Evolutionary conservation across 2,329 filamentous ascomycete genomes (phyloP), one percentile per base, ranked within the genome.

Genomic region (Clonostachys solani): DNA sequence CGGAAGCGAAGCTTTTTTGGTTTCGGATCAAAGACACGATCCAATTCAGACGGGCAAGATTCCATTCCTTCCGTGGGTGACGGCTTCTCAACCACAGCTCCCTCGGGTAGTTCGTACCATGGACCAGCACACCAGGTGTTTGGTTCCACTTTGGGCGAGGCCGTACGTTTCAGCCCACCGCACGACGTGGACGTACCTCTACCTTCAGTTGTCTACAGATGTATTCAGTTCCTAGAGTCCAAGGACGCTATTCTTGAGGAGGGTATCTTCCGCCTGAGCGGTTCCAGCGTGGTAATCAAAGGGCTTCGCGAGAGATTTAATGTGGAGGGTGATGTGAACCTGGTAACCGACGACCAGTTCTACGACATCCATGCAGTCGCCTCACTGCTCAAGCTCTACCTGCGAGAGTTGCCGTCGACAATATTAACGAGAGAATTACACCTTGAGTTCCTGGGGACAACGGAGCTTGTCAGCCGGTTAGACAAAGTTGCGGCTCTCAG

Each of bases 361-460:
- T 90, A 96, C 62, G 94, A 99, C 64, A 92, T 99, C 23, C 92
- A 99, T 64, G 94, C 94, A 1, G 87, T 99, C 12, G 94, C 94
- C 8, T 96, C 92, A 34, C 75, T 99, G 43, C 78, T 99, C 59
- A 99, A 99, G 69, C 77, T 95, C 43, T 99, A 97, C 64, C 75
- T 99, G 42, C 86, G 94, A 47, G 94, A 99, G 66, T 74, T 99
- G 46, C 94, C 94, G 6, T 87, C 86, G 1, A 95, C 90, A 15
- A 92, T 99, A 35, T 74, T 99, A 51, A 97, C 94, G 3, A 80
- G 90, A 51, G 92, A 97, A 55, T 75, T 96, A 36, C 92, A 96
- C 62, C 72, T 92, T 45, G 87, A 96, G 49, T 99, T 99, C 64
- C 71, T 96, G 51, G 79, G 84, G 34, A 87, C 91, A 33, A 88